Evolutionary conservation across 192 early-diverging fungal species (phyloP), one percentile per base, ranked within the genome.

Genomic region (Umbelopsis isabellina): DNA sequence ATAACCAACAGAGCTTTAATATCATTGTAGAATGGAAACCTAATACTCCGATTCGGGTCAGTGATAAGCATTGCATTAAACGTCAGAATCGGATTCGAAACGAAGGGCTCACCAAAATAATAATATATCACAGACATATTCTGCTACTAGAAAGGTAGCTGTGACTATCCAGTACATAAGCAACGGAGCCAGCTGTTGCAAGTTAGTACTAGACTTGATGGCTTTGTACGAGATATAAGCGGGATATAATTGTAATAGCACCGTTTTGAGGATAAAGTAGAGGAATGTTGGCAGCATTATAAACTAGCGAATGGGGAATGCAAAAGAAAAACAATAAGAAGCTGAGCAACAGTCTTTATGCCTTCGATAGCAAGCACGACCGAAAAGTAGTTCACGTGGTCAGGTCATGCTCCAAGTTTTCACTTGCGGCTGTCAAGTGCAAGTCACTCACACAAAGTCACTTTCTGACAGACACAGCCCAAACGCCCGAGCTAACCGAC

Each of bases 201-300:
- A 65, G 61, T 78, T 68, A 22, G 70, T 37, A n/a, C 55, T 61
- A 27, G 51, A 45, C 45, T 78, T 78, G 46, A 78, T 65, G 16
- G 76, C 76, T 27, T 78, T 78, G 71, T 69, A 78, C 20, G 66
- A 72, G 10, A 78, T 73, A 64, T 78, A 78, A 30, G 76, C 76
- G 21, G 76, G 76, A 30, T 78, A 78, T 49, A 78, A 51, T 47
- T 78, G 76, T 55, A 78, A 66, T 50, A 78, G 46, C 22, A 65
- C 35, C 25, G 73, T 58, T 69, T 78, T 78, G 22, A 67, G 25
- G 46, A 69, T 37, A 45, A 78, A 72, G 64, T 78, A 78, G 15
- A 78, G 33, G 25, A 61, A 61, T 61, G 55, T 61, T 25, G 55
- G 55, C 25, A 61, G 55, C 55, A 61, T 61, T 61, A 2, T 49